Conservation (phyloP, 2,329 filamentous ascomycete genomes). For the Coniochaeta sp. region DNA sequence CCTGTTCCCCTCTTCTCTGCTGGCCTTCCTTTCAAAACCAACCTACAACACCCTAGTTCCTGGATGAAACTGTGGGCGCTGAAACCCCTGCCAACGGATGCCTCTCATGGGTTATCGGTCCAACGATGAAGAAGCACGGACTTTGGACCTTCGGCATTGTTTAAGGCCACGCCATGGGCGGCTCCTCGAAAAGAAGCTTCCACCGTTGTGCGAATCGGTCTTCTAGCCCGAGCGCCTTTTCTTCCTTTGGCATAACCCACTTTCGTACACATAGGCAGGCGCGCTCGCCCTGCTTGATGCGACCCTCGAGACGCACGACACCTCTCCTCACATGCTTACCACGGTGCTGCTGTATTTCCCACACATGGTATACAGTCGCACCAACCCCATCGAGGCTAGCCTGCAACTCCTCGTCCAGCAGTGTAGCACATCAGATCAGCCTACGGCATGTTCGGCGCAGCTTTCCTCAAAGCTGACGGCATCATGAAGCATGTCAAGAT, state of each 20-base stretch:
- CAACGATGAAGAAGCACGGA: neutral
- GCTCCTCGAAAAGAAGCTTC: conserved; percentile 2
- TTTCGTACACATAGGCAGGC: too few species aligned
- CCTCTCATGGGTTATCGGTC: neutral
- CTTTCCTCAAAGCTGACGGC: conserved; percentile 20
- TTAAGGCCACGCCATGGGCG: conserved; percentile 1
- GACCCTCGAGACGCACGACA: neutral
- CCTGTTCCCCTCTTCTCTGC: neutral
- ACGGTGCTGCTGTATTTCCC: neutral
- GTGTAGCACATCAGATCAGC: conserved; percentile 32
- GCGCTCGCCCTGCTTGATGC: neutral
- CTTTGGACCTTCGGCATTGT: neutral
- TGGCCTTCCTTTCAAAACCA: neutral
- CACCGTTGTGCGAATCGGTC: neutral
- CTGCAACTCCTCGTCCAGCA: conserved; percentile 11
- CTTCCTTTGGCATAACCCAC: neutral
- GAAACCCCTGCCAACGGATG: neutral
- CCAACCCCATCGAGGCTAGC: neutral
- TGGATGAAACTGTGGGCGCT: neutral
- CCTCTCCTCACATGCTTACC: neutral
- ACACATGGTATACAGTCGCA: neutral
- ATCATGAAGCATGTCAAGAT: neutral
- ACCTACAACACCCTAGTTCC: conserved; percentile 1
- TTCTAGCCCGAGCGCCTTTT: conserved; percentile 2
- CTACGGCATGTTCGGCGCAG: conserved; percentile 38